These are phyloP conservation scores for Yamadazyma laniorum DNA, from an alignment of 805 yeast species.

Conservation along the genomic window DNA sequence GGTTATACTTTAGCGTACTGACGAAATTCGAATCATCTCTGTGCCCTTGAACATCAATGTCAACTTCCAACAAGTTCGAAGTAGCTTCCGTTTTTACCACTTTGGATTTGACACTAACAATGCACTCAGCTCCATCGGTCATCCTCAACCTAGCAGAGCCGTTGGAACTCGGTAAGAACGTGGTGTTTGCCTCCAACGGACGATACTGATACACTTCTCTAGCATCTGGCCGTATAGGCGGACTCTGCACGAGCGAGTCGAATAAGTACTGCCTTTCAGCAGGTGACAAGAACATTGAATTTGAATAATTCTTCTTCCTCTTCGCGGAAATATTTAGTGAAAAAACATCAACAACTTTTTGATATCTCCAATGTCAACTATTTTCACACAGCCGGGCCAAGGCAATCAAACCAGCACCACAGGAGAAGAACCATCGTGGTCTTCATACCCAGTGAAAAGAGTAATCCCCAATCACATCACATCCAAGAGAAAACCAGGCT, in stretches of 20 bases:
- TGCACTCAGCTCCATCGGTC: constrained; percentile 90
- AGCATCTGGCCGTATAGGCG: constrained; percentile 84
- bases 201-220: constrained; percentile 72
- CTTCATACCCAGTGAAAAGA: constrained; percentile 31
- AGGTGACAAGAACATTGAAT: constrained; percentile 64
- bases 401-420: constrained; percentile 5
- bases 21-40: constrained; percentile 77
- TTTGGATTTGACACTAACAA: constrained; percentile 84
- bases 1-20: constrained; percentile 57
- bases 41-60: constrained; percentile 75
- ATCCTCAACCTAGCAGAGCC: constrained; percentile 88
- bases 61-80: constrained; percentile 62
- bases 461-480: constrained; percentile 43
- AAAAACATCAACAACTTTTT: no score
- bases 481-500: constrained; percentile 39
- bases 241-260: constrained; percentile 60
- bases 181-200: constrained; percentile 79
- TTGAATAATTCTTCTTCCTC: background rate
- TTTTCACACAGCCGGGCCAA: background rate
- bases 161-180: constrained; percentile 81
- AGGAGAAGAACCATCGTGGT: constrained; percentile 33
- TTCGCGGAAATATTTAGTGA: background rate
- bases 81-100: constrained; percentile 52
- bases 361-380: constrained; percentile 7
- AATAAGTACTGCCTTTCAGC: constrained; percentile 75